Evolutionary conservation across 768 basidiomycete species (phyloP).

Genomic region (Pleurotus giganteus): DNA sequence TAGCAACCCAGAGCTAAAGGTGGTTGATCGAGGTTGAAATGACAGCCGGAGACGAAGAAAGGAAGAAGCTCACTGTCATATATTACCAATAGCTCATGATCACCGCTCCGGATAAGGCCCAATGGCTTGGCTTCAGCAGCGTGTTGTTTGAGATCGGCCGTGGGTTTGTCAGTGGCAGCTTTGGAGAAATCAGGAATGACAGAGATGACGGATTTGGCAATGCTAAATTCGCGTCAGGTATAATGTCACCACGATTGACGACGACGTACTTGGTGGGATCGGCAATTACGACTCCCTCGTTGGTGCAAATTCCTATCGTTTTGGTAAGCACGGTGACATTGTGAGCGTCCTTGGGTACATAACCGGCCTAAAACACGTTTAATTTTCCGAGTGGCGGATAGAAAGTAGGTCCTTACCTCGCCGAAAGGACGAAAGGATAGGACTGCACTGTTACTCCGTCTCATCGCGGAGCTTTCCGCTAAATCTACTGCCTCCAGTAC

Average conservation of each 20-base stretch:
- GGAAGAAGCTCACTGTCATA: conserved; percentile 60
- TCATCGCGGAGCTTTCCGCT: conserved; percentile 33
- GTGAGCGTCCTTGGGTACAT: conserved; percentile 69
- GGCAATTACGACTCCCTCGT: conserved; percentile 61
- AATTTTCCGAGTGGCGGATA: not conserved
- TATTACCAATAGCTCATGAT: conserved; percentile 62
- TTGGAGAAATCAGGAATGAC: conserved; percentile 61
- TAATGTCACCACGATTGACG: not conserved
- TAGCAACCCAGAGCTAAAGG: conserved; percentile 70
- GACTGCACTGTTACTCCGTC: conserved; percentile 27
- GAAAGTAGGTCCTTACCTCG: conserved; percentile 43
- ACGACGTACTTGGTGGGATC: conserved; percentile 64
- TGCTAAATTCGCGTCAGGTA: conserved; percentile 22
- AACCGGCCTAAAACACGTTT: conserved; percentile 46
- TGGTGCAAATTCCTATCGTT: conserved; percentile 64
- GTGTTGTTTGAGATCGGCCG: conserved; percentile 54
- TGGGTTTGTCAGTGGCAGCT: conserved; percentile 31
- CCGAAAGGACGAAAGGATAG: conserved; percentile 62
- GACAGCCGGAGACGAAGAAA: not conserved
- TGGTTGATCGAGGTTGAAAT: not conserved
- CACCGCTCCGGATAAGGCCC: conserved; percentile 58
- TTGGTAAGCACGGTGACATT: conserved; percentile 58
- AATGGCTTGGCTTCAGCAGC: conserved; percentile 60
- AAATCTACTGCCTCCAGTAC: conserved; percentile 54
- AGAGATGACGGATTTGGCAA: conserved; percentile 37